Base-by-base conservation (phyloP, 345 rosid species). In the Microcos paniculata region DNA sequence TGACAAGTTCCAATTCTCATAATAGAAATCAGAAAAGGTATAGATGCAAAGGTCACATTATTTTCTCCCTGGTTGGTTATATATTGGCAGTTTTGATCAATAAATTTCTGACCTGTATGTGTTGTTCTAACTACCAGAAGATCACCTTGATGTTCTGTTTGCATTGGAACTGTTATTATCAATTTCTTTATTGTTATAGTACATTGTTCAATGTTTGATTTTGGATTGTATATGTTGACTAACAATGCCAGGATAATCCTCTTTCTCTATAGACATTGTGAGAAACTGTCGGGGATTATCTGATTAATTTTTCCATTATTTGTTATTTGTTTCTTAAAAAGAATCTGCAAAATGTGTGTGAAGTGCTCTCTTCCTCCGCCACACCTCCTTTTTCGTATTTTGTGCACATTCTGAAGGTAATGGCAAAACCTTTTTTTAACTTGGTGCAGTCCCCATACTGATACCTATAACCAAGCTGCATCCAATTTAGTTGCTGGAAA, bases 401-500 rank as follows among this genome's bases (percentile, higher is more conserved):
- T 63, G 21, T 18, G 10, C 23, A 26, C 13, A 13, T 55, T 64
- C 1, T 38, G 24, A 28, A 75, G 53, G 66, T 42, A 49, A 40
- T 52, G 26, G 30, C 75, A 26, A 23, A 21, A 7, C 9, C 4
- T 6, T 51, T 16, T 28, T 49, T 15, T 81, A 78, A 21, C 42
- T 51, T 65, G 43, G 58, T 85, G 85, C 94, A 92, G 98, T 84
- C 84, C 84, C 15, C 87, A 74, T 72, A 53, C 84, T 46, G 91
- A 90, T 71, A 87, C 86, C 30, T 90, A 88, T 78, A 91, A 83
- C 76, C 87, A 92, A 84, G 98, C 97, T 87, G 99, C 96, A 81
- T 96, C 99, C 49, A 87, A 88, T 53, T 81, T 93, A 85, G 94
- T 88, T 80, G 92, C 91, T 82, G 91, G 91, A 30, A 89, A 70